Conservation (phyloP, 2,329 filamentous ascomycete species). For the Leptographium flavum region DNA sequence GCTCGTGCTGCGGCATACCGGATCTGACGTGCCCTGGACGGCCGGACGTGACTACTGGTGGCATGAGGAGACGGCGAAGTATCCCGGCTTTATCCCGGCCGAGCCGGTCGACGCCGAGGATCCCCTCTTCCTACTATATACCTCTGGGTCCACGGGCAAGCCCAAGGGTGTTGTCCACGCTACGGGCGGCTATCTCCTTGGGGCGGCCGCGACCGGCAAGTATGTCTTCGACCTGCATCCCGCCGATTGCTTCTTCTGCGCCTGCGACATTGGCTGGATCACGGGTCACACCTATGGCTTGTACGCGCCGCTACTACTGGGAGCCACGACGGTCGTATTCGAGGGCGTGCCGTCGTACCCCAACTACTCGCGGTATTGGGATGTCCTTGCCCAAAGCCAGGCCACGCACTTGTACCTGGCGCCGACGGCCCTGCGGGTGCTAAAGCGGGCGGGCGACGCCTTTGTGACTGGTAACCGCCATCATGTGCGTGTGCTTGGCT, state of each 20-base stretch:
- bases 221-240: slow-evolving; percentile 98
- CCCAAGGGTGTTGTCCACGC: slow-evolving; percentile 99
- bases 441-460: slow-evolving; percentile 91
- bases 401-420: slow-evolving; percentile 98
- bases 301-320: slow-evolving; percentile 84
- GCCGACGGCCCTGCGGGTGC: slow-evolving; percentile 77
- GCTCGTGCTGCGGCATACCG: slow-evolving; percentile 90
- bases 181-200: slow-evolving; percentile 86
- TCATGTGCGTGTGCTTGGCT: slow-evolving; percentile 77
- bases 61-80: slow-evolving; percentile 97
- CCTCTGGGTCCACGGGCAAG: slow-evolving; percentile 94
- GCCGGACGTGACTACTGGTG: slow-evolving; percentile 87
- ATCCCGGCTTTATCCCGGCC: slow-evolving; percentile 80
- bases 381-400: slow-evolving; percentile 87
- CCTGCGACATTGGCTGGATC: slow-evolving; percentile 97
- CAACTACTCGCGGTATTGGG: slow-evolving; percentile 97
- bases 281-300: slow-evolving; percentile 98
- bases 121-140: slow-evolving; percentile 94
- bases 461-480: slow-evolving; percentile 85
- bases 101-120: slow-evolving; percentile 88
- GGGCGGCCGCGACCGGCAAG: slow-evolving; percentile 86
- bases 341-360: slow-evolving; percentile 96
- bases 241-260: slow-evolving; percentile 89
- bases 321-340: slow-evolving; percentile 90
- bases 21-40: slow-evolving; percentile 83